These are phyloP conservation scores for Trichoderma koningiopsis DNA, from an alignment of 2,329 filamentous ascomycete genomes.

Conservation along the genomic window DNA sequence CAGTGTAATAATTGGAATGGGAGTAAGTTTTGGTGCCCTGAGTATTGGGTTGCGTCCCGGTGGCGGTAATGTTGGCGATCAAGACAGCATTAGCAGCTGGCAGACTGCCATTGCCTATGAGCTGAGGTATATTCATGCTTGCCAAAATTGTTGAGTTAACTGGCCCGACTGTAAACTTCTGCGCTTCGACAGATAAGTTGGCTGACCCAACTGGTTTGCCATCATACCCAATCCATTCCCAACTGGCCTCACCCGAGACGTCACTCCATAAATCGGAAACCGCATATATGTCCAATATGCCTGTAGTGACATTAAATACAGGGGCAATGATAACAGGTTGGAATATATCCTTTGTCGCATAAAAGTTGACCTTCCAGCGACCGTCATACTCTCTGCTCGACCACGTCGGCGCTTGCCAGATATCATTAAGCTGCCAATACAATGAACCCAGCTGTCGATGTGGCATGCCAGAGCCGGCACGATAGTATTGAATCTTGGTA, in stretches of 20 bases:
- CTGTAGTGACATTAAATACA: conserved; percentile 8
- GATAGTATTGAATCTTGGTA: conserved; percentile 14
- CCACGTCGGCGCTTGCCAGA: conserved; percentile 17
- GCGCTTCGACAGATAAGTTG: background rate
- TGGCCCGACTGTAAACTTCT: background rate
- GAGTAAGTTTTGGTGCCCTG: conserved; percentile 6
- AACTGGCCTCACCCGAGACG: conserved; percentile 5
- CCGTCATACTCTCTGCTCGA: conserved; percentile 12
- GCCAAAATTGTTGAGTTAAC: conserved; percentile 15
- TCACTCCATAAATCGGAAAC: conserved; percentile 7
- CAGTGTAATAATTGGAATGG: conserved; percentile 12
- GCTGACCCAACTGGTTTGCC: conserved; percentile 4
- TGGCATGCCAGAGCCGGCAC: conserved; percentile 5
- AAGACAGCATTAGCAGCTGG: conserved; percentile 1
- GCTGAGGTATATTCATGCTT: conserved; percentile 1
- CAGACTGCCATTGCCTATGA: background rate
- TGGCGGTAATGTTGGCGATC: conserved; percentile 12
- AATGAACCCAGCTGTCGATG: conserved; percentile 8
- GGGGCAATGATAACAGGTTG: conserved; percentile 14
- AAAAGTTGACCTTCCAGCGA: conserved; percentile 15
- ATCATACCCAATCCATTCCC: conserved; percentile 17
- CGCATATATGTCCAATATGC: background rate
- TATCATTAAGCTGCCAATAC: conserved; percentile 18
- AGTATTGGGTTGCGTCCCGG: background rate
- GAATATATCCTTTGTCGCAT: conserved; percentile 14